Evolutionary conservation across 2,329 filamentous ascomycete genomes (phyloP), one percentile per base, ranked within the genome.

Genomic region (Acephala macrosclerotiorum): DNA sequence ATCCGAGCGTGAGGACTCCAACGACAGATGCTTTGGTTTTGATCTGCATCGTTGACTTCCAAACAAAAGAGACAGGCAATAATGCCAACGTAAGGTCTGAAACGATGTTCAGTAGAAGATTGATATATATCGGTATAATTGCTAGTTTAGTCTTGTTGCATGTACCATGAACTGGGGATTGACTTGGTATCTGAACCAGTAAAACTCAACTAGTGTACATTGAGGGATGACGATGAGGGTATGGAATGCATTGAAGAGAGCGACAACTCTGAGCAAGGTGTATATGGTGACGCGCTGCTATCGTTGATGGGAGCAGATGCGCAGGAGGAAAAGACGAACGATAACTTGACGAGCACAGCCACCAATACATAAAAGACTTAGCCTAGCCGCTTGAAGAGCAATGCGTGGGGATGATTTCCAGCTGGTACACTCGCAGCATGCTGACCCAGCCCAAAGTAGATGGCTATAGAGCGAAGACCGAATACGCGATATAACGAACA

Each of bases 11-110:
- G 9, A 71, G 49, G 35, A 71, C 60, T 6, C 53, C 61, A 16
- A 63, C 64, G 12, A 79, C 68, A 58, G 74, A 78, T n/a, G 79
- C 61, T 66, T 79, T 80, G 5, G 77, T 76, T 35, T 73, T 71
- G 0, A 26, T 67, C 55, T 76, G 76, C 74, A 80, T 79, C 57
- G 79, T 75, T 11, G 78, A 67, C 16, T 77, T 75, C 76, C 76
- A 79, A 11, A 80, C 76, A 9, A 80, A 68, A 25, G 76, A 75
- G 22, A 79, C 73, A 1, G 79, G 79, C 4, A 80, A 71, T 1
- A 79, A 72, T 45, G 75, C 78, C 51, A 78, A 75, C 11, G 71
- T 75, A 77, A 78, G 80, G 60, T 80, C 79, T 11, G 77, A 75
- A 42, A 73, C 56, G 49, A 77, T 77, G 60, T 78, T 80, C 64